Evolutionary conservation across 441 rosid species (phyloP).

Genomic region (Bocquillonia castaneifolia): DNA sequence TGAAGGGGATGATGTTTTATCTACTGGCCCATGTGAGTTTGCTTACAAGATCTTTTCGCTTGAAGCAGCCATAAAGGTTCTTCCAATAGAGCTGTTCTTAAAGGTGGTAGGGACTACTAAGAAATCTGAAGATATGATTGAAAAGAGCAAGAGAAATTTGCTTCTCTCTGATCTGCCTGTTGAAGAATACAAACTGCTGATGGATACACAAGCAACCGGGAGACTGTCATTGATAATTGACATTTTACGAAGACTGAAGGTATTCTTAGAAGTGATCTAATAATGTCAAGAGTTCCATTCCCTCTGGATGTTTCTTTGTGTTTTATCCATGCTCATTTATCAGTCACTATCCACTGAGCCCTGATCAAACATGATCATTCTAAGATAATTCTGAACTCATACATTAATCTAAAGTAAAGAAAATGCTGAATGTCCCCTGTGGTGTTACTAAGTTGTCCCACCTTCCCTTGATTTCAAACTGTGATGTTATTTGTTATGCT

Average conservation of each 20-base stretch:
- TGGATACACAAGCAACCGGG: conserved; percentile 79
- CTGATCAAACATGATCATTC: background rate
- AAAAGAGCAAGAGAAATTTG: conserved; percentile 70
- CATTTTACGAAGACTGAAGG: conserved; percentile 86
- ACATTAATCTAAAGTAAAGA: background rate
- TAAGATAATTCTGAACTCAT: background rate
- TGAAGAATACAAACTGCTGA: conserved; percentile 63
- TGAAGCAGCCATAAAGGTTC: conserved; percentile 69
- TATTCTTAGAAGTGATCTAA: conserved; percentile 29
- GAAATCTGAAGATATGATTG: conserved; percentile 63
- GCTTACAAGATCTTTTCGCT: conserved; percentile 57
- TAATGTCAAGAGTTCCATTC: conserved; percentile 1
- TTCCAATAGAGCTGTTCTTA: conserved; percentile 81
- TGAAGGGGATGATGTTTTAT: conserved; percentile 47
- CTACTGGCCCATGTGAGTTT: conserved; percentile 33
- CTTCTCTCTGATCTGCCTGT: conserved; percentile 68
- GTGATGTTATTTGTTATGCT: too few relatives aligned
- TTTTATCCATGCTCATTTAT: background rate
- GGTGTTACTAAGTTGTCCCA: background rate
- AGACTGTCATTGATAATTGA: conserved; percentile 77
- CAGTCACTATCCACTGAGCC: conserved; percentile 1
- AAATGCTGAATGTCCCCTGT: background rate
- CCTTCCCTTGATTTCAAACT: background rate
- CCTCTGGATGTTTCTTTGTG: background rate
- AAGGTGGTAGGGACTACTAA: conserved; percentile 77